A percentile compares a stretch with the other conserved stretches of the same genome.
phyloP scores from a whole-genome alignment of 2,329 filamentous ascomycete genomes.

The Botrytis hyacinthi region DNA sequence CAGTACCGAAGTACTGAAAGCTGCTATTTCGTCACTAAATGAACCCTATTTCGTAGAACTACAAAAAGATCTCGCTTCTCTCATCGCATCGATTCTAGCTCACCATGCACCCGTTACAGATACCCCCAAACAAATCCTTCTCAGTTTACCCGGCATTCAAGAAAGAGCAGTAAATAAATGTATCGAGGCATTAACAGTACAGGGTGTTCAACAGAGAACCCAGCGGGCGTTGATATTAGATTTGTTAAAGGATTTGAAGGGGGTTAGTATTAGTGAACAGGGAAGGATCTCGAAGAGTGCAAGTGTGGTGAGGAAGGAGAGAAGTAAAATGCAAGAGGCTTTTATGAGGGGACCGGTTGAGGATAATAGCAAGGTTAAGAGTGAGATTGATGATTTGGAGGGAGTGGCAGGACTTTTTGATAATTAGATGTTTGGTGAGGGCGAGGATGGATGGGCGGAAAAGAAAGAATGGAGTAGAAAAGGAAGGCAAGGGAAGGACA shows the following conservation, averaged over 20 bases:
- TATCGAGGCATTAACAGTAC: conserved; percentile 58
- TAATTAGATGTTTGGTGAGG: not conserved
- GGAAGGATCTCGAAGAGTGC: conserved; percentile 70
- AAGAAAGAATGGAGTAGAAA: not conserved
- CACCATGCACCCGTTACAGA: conserved; percentile 68
- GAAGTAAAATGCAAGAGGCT: conserved; percentile 62
- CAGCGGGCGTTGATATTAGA: conserved; percentile 82
- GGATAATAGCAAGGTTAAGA: conserved; percentile 7
- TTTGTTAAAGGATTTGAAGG: conserved; percentile 79
- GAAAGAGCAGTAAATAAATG: conserved; percentile 64
- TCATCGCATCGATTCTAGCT: conserved; percentile 83
- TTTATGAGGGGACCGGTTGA: conserved; percentile 54
- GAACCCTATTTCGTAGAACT: conserved; percentile 96
- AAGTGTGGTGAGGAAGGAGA: conserved; percentile 44
- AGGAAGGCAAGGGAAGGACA: not conserved
- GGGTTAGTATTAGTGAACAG: conserved; percentile 89
- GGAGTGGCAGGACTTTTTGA: conserved; percentile 38
- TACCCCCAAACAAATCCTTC: conserved; percentile 73
- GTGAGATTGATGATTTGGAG: conserved; percentile 30
- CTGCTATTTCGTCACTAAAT: conserved; percentile 85
- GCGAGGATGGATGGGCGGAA: not conserved
- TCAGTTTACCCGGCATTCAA: conserved; percentile 75
- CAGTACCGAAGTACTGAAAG: conserved; percentile 81
- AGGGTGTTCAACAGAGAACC: conserved; percentile 63
- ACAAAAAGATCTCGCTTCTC: conserved; percentile 83